phyloP scores from a whole-genome alignment of 257 asterid genomes.

The Echites panduratus region DNA sequence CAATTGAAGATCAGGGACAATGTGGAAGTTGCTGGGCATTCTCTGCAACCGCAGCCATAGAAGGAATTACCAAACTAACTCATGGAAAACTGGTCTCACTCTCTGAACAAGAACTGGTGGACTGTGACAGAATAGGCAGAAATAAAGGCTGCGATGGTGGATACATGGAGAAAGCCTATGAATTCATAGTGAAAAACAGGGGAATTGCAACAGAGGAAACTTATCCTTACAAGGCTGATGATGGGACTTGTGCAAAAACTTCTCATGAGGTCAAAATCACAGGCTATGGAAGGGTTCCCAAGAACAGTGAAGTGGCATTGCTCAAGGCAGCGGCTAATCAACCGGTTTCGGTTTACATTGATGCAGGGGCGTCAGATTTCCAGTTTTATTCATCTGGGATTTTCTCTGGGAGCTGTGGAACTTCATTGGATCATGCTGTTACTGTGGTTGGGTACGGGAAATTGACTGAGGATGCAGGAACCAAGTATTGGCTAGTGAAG shows the following conservation, averaged over 20 bases:
- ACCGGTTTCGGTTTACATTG: conserved; percentile 1
- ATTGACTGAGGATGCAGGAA: neutral
- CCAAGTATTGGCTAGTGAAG: neutral
- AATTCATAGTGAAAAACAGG: conserved; percentile 13
- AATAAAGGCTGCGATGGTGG: conserved; percentile 15
- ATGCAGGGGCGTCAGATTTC: neutral
- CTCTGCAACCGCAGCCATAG: conserved; percentile 14
- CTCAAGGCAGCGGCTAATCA: neutral
- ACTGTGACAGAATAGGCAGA: conserved; percentile 8
- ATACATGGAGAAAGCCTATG: conserved; percentile 13
- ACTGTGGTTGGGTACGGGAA: conserved; percentile 17
- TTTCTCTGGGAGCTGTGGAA: conserved; percentile 9
- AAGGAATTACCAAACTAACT: conserved; percentile 14
- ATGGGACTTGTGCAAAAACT: conserved; percentile 16
- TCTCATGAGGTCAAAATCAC: conserved; percentile 6
- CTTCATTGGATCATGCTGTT: conserved; percentile 4
- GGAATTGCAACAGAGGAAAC: conserved; percentile 12
- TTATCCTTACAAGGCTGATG: conserved; percentile 18
- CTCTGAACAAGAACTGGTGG: conserved; percentile 12
- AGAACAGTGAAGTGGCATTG: conserved; percentile 1
- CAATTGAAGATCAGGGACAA: neutral
- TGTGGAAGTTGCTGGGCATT: conserved; percentile 22
- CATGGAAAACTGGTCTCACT: conserved; percentile 7
- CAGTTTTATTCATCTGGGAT: conserved; percentile 6
- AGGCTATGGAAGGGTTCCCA: conserved; percentile 13